phyloP scores from a whole-genome alignment of 164 flowering plant species.

The Aristolochia californica region DNA sequence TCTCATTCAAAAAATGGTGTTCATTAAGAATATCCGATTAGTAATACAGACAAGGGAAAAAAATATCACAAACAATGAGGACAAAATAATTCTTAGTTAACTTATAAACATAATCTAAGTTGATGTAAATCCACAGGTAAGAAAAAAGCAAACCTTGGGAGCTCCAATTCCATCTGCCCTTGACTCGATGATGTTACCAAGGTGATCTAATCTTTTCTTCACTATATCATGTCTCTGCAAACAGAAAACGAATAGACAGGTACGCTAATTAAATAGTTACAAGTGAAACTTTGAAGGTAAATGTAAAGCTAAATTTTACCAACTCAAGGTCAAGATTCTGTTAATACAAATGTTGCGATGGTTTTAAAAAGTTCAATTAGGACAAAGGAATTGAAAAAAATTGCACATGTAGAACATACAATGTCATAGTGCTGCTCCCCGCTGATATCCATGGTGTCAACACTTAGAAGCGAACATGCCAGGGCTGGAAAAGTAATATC shows the following conservation, averaged over 20 bases:
- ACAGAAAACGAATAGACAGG: background rate
- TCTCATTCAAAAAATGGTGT: no score
- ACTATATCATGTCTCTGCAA: slow-evolving; percentile 77
- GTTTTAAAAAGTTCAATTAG: no score
- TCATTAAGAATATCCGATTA: no score
- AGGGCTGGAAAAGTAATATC: slow-evolving; percentile 67
- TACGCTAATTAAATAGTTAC: no score
- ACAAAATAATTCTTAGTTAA: no score
- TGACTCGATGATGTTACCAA: slow-evolving; percentile 60
- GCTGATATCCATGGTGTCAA: slow-evolving; percentile 78
- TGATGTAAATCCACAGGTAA: background rate
- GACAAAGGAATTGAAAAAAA: background rate
- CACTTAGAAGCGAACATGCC: slow-evolving; percentile 62
- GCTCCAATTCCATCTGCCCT: slow-evolving; percentile 68
- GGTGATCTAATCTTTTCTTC: slow-evolving; percentile 61
- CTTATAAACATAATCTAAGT: no score
- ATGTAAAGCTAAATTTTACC: background rate
- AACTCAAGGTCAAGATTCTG: slow-evolving; percentile 1
- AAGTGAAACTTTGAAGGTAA: no score
- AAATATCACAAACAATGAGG: no score
- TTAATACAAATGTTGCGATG: no score
- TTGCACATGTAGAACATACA: slow-evolving; percentile 23
- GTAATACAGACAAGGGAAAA: no score
- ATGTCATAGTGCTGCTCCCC: slow-evolving; percentile 78
- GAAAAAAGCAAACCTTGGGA: slow-evolving; percentile 49